These are phyloP conservation scores for Stygiomarasmius scandens DNA, from an alignment of 1,284 basidiomycete genomes.

Conservation along the genomic window DNA sequence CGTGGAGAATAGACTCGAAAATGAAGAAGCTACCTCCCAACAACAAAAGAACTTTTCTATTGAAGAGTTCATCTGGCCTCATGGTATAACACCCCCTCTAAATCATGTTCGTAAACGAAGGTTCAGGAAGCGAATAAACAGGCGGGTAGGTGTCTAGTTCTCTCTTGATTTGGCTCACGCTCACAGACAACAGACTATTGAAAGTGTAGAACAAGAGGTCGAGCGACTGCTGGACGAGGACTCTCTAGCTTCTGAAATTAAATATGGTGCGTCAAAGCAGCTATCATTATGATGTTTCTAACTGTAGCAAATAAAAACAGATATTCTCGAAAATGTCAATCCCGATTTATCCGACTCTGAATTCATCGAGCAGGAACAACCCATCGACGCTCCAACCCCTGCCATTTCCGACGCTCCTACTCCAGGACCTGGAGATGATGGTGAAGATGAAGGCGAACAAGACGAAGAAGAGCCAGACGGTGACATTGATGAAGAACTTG, in stretches of 20 bases:
- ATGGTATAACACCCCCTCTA: constrained; percentile 94
- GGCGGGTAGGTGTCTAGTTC: constrained; percentile 54
- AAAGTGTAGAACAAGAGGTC: constrained; percentile 96
- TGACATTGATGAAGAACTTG: constrained; percentile 80
- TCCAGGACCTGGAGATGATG: constrained; percentile 56
- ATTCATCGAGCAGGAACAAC: constrained; percentile 70
- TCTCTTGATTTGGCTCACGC: neutral
- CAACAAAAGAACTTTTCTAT: constrained; percentile 77
- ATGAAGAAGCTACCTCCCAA: constrained; percentile 60
- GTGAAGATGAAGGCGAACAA: constrained; percentile 63
- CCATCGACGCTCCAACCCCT: constrained; percentile 65
- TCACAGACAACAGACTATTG: constrained; percentile 69
- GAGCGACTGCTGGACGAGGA: constrained; percentile 91
- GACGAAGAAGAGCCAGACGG: constrained; percentile 57
- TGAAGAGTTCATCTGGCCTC: constrained; percentile 97
- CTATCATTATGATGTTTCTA: constrained; percentile 6
- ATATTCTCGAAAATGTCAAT: constrained; percentile 82
- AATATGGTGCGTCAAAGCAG: constrained; percentile 56
- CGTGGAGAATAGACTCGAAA: constrained; percentile 76
- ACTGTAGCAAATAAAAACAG: constrained; percentile 36
- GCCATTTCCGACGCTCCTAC: constrained; percentile 66
- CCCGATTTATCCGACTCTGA: constrained; percentile 88
- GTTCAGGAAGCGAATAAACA: constrained; percentile 89
- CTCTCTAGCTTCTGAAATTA: constrained; percentile 76
- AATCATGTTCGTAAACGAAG: constrained; percentile 90